phyloP scores from a whole-genome alignment of 2,329 filamentous ascomycete genomes.

The Cladosporium sp. region DNA sequence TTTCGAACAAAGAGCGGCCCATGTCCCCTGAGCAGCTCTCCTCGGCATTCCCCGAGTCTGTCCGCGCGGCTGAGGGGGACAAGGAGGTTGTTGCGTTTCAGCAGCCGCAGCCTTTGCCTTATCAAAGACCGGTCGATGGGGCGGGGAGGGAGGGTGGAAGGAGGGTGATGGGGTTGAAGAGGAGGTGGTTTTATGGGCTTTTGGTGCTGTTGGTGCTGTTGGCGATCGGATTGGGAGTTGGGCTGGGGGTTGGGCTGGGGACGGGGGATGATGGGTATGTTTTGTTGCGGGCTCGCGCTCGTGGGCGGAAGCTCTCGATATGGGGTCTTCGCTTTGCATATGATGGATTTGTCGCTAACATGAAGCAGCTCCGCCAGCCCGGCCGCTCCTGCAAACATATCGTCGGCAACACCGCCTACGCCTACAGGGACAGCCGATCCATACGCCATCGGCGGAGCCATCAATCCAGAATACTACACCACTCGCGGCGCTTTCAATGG shows the following conservation, averaged over 20 bases:
- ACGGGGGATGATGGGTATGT: slow-evolving; percentile 33
- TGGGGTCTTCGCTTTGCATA: not conserved
- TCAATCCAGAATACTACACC: slow-evolving; percentile 43
- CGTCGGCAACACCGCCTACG: slow-evolving; percentile 5
- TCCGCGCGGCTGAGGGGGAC: slow-evolving; percentile 31
- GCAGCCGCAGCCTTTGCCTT: slow-evolving; percentile 22
- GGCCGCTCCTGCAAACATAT: not conserved
- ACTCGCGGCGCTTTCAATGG: slow-evolving; percentile 50
- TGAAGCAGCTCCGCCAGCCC: not conserved
- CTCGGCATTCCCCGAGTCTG: slow-evolving; percentile 33
- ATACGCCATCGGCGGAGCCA: slow-evolving; percentile 43
- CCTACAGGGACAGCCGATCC: slow-evolving; percentile 22
- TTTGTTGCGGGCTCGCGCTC: not conserved
- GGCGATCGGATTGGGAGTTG: slow-evolving; percentile 40
- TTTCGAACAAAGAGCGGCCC: slow-evolving; percentile 30
- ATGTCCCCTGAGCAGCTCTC: slow-evolving; percentile 30
- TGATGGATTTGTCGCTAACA: not conserved
- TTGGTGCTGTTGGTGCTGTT: slow-evolving; percentile 33
- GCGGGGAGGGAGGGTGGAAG: slow-evolving; percentile 20
- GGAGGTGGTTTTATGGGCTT: slow-evolving; percentile 27
- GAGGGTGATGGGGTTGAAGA: slow-evolving; percentile 28
- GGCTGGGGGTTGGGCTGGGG: slow-evolving; percentile 42
- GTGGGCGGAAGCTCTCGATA: not conserved
- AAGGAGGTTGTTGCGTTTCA: slow-evolving; percentile 34
- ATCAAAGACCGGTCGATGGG: slow-evolving; percentile 21